These are phyloP conservation scores for Psidium friedrichsthalianum DNA, from an alignment of 345 rosid genomes.

Conservation along the genomic window DNA sequence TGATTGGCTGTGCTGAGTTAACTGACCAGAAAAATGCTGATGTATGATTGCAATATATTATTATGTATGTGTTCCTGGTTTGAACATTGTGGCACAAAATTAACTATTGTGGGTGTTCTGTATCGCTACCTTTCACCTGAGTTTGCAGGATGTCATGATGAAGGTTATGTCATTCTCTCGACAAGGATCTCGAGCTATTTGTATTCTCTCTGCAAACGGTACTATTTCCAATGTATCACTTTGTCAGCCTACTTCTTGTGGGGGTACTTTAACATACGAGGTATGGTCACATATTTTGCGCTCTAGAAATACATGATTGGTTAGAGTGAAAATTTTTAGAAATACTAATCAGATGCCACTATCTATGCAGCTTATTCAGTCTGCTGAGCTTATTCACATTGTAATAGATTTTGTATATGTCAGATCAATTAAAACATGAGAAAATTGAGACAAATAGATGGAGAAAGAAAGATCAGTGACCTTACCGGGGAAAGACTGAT, in stretches of 20 bases:
- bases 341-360: background rate
- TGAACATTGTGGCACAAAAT: background rate
- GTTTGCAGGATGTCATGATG: constrained; percentile 77
- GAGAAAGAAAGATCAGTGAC: background rate
- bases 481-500: background rate
- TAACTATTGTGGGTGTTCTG: background rate
- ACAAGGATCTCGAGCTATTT: constrained; percentile 74
- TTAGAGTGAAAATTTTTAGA: background rate
- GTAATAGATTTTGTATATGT: background rate
- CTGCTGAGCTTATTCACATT: background rate
- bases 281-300: constrained; percentile 19
- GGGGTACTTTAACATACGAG: constrained; percentile 95
- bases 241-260: constrained; percentile 70
- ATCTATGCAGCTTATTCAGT: background rate
- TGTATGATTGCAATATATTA: background rate
- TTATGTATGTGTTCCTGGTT: background rate
- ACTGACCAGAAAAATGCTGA: background rate
- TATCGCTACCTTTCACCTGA: background rate
- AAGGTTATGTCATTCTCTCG: constrained; percentile 86
- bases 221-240: constrained; percentile 82
- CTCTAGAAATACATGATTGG: background rate
- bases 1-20: background rate
- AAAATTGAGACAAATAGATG: background rate
- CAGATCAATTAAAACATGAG: background rate
- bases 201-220: constrained; percentile 83